These are phyloP conservation scores for Chlorociboria aeruginascens DNA, from an alignment of 495 filamentous ascomycete genomes.

Conservation along the genomic window DNA sequence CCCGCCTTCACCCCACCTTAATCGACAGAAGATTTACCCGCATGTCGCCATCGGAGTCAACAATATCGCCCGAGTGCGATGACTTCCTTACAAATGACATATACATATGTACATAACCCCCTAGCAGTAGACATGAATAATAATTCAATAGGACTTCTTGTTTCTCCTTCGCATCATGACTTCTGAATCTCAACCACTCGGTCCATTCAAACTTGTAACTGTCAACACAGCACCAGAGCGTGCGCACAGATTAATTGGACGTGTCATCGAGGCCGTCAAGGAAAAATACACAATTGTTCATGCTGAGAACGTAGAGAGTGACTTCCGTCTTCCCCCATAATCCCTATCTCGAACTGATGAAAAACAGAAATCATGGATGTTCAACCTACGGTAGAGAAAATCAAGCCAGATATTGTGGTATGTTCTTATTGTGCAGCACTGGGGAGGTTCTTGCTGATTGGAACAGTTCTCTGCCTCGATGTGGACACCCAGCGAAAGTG, in stretches of 20 bases:
- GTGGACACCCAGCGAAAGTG: constrained; percentile 49
- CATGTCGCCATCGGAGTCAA: too few relatives aligned
- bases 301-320: constrained; percentile 45
- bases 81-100: too few relatives aligned
- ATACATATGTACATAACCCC: too few relatives aligned
- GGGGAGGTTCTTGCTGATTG: background rate
- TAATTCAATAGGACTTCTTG: background rate
- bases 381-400: constrained; percentile 32
- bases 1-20: too few relatives aligned
- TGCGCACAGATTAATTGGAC: constrained; percentile 47
- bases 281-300: constrained; percentile 48
- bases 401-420: constrained; percentile 38
- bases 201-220: constrained; percentile 50
- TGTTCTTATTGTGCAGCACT: background rate
- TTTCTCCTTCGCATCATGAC: constrained; percentile 5
- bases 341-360: background rate
- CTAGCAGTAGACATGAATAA: too few relatives aligned
- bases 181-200: constrained; percentile 21
- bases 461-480: constrained; percentile 49
- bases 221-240: constrained; percentile 60
- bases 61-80: too few relatives aligned
- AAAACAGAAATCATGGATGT: constrained; percentile 39
- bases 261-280: constrained; percentile 43
- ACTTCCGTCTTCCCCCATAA: constrained; percentile 12
- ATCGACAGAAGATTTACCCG: too few relatives aligned